Evolutionary conservation across 73 alveolate genomes (phyloP).

Genomic region (Tetrahymena borealis): DNA sequence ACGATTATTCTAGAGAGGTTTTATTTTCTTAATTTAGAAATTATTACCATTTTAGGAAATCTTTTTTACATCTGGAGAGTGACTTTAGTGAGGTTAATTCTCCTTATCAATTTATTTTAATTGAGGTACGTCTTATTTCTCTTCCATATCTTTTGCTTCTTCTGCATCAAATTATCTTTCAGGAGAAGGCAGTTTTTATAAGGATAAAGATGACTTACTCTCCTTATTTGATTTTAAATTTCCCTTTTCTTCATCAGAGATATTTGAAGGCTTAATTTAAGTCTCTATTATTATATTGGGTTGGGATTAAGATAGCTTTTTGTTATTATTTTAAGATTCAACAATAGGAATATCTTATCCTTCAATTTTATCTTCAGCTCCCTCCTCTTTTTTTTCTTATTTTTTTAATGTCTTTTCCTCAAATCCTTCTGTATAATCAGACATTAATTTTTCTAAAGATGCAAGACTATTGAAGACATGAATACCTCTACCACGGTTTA

Average conservation of each 20-base stretch:
- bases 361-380: conserved; percentile 21
- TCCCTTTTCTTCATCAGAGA: background rate
- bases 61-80: background rate
- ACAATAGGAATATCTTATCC: conserved; percentile 1
- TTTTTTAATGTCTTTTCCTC: conserved; percentile 1
- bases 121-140: background rate
- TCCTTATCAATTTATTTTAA: background rate
- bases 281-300: background rate
- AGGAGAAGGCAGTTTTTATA: background rate
- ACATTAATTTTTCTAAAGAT: conserved; percentile 21
- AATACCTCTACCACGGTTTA: conserved; percentile 78
- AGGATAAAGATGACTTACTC: background rate
- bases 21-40: background rate
- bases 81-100: background rate
- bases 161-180: background rate
- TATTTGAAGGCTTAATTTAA: background rate
- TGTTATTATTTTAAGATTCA: background rate
- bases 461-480: conserved; percentile 65
- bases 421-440: conserved; percentile 49
- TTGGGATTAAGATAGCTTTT: background rate
- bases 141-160: background rate
- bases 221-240: background rate
- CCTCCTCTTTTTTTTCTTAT: conserved; percentile 47
- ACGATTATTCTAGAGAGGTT: background rate
- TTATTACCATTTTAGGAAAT: background rate